Conservation (phyloP, 441 rosid species). For the Syzygium syzygioides region DNA sequence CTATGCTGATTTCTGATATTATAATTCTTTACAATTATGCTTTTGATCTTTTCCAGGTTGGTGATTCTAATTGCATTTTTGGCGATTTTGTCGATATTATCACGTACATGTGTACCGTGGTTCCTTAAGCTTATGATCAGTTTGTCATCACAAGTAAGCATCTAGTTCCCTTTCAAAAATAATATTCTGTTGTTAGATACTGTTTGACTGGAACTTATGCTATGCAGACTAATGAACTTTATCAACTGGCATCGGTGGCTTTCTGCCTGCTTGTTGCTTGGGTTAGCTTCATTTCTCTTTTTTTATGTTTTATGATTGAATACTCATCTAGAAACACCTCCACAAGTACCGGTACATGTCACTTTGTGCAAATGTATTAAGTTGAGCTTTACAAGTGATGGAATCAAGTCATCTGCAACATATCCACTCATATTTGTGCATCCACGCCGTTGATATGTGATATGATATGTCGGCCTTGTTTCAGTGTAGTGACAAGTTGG, state of each 20-base stretch:
- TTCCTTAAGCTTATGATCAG: conserved; percentile 92
- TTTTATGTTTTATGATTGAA: background rate
- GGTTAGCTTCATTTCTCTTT: conserved; percentile 49
- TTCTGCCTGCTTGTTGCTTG: conserved; percentile 98
- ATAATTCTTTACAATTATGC: conserved; percentile 3
- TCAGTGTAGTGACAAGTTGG: conserved; percentile 98
- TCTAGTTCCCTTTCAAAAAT: conserved; percentile 2
- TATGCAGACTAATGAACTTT: conserved; percentile 93
- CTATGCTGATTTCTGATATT: background rate
- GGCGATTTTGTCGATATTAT: conserved; percentile 59
- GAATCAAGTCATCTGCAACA: background rate
- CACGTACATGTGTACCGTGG: conserved; percentile 94
- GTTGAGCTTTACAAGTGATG: background rate
- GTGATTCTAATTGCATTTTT: conserved; percentile 66
- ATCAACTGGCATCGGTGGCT: conserved; percentile 91
- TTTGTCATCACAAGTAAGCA: conserved; percentile 75
- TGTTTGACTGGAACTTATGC: conserved; percentile 16
- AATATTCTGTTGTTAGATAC: conserved; percentile 6
- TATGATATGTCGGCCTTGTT: conserved; percentile 21
- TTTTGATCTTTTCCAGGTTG: conserved; percentile 40
- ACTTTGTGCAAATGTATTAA: background rate
- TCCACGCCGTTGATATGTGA: background rate
- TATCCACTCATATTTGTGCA: background rate
- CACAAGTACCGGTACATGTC: background rate
- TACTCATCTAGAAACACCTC: background rate